Percentiles rank a stretch among this genome's conserved stretches.
Conservation (phyloP, 768 basidiomycete species). For the Mycena crocata region DNA sequence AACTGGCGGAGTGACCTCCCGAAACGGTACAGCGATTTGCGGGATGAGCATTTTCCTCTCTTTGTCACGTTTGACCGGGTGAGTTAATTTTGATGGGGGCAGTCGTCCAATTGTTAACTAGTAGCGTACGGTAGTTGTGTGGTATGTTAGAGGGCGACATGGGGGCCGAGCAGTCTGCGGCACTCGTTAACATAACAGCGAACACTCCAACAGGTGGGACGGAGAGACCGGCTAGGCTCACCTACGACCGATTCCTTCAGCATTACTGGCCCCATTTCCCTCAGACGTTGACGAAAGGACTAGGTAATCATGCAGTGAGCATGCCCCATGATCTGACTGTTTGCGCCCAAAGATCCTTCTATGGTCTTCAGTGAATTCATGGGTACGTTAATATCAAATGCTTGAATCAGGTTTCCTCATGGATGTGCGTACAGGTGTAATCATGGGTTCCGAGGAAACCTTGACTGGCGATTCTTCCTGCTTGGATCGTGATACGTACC, state of each 20-base stretch:
- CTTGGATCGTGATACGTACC: conserved; percentile 59
- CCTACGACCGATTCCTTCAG: conserved; percentile 28
- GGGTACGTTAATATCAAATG: conserved; percentile 52
- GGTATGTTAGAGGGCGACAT: conserved; percentile 28
- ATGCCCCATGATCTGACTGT: background rate
- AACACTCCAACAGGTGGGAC: background rate
- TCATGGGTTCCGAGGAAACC: conserved; percentile 75
- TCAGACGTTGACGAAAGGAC: conserved; percentile 58
- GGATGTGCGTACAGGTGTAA: conserved; percentile 56
- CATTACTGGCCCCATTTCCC: conserved; percentile 50
- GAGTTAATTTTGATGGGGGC: conserved; percentile 24
- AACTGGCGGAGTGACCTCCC: conserved; percentile 60
- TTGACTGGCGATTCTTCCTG: conserved; percentile 47
- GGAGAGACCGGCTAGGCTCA: conserved; percentile 7
- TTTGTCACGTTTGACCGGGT: conserved; percentile 77
- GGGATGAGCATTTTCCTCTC: conserved; percentile 73
- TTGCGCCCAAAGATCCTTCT: conserved; percentile 60
- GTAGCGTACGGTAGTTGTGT: background rate
- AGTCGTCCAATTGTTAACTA: background rate
- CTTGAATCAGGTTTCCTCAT: background rate
- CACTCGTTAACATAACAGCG: background rate
- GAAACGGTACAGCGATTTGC: conserved; percentile 62
- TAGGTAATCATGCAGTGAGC: conserved; percentile 52
- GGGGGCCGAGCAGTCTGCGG: conserved; percentile 5
- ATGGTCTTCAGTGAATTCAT: conserved; percentile 75